Conservation (phyloP, 1,284 basidiomycete species). For the Mycosarcoma mackinlayi region DNA sequence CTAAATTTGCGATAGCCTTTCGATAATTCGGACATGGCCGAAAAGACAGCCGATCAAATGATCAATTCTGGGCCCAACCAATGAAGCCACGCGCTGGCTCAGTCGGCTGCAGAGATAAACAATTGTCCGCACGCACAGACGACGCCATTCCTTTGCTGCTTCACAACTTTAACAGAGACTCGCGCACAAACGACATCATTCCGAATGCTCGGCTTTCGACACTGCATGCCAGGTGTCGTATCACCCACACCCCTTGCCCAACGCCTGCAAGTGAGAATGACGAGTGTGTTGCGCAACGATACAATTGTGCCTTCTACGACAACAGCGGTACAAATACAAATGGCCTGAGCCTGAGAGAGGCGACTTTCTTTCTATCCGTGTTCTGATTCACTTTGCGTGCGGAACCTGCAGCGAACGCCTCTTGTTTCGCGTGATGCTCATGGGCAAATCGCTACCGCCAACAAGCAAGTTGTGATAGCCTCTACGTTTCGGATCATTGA, state of each 20-base stretch:
- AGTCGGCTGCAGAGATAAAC: conserved; percentile 13
- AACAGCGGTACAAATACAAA: conserved; percentile 9
- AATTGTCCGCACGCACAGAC: conserved; percentile 10
- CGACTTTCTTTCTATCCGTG: not conserved
- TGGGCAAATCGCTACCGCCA: conserved; percentile 49
- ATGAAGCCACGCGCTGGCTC: conserved; percentile 24
- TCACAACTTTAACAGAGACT: too few species aligned
- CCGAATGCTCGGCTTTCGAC: too few species aligned
- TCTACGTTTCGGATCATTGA: conserved; percentile 63
- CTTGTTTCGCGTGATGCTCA: conserved; percentile 56
- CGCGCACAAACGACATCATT: too few species aligned
- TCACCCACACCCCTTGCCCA: too few species aligned
- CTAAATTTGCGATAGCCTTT: conserved; percentile 6
- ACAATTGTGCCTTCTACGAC: not conserved
- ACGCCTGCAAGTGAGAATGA: too few species aligned
- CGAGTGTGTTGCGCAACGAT: too few species aligned
- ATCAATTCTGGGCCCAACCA: too few species aligned
- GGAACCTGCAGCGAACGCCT: conserved; percentile 38
- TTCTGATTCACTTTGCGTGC: conserved; percentile 1
- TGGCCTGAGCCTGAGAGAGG: not conserved
- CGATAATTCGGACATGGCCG: conserved; percentile 11
- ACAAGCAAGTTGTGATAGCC: conserved; percentile 63
- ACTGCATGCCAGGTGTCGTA: too few species aligned
- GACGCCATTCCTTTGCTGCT: too few species aligned
- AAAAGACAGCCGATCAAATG: conserved; percentile 11